Percentiles rank a stretch among this genome's conserved stretches.
Evolutionary conservation across 305 asterid species (phyloP).

Genomic region (Solanum hybrid): DNA sequence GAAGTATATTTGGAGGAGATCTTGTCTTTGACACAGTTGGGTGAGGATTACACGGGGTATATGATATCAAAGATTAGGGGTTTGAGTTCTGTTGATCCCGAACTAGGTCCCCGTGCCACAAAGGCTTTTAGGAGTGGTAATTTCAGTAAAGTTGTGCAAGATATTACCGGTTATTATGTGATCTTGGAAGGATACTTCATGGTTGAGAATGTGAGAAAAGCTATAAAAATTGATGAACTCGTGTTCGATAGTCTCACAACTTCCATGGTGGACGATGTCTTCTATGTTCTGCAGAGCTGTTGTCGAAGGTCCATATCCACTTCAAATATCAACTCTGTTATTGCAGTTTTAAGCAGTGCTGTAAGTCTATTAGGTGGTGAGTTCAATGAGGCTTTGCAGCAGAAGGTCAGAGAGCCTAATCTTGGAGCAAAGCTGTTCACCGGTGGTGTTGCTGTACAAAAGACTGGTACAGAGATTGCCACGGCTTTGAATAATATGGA

Average conservation of each 20-base stretch:
- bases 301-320: conserved; percentile 87
- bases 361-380: conserved; percentile 81
- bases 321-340: conserved; percentile 70
- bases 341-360: conserved; percentile 73
- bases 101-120: conserved; percentile 70
- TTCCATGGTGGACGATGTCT: conserved; percentile 94
- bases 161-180: conserved; percentile 75
- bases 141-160: conserved; percentile 75
- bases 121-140: conserved; percentile 88
- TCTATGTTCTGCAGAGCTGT: conserved; percentile 91
- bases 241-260: conserved; percentile 85
- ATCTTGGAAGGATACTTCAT: conserved; percentile 86
- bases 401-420: conserved; percentile 77
- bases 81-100: conserved; percentile 75
- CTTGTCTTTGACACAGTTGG: conserved; percentile 65
- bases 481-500: conserved; percentile 87
- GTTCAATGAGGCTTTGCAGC: conserved; percentile 82
- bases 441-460: conserved; percentile 85
- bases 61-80: conserved; percentile 76
- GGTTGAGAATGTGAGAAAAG: conserved; percentile 97
- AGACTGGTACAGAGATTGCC: conserved; percentile 82
- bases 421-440: conserved; percentile 74
- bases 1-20: conserved; percentile 88
- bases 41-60: conserved; percentile 84
- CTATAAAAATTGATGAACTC: conserved; percentile 76